phyloP scores from a whole-genome alignment of 1,284 basidiomycete species.

The Papiliotrema fonsecae region DNA sequence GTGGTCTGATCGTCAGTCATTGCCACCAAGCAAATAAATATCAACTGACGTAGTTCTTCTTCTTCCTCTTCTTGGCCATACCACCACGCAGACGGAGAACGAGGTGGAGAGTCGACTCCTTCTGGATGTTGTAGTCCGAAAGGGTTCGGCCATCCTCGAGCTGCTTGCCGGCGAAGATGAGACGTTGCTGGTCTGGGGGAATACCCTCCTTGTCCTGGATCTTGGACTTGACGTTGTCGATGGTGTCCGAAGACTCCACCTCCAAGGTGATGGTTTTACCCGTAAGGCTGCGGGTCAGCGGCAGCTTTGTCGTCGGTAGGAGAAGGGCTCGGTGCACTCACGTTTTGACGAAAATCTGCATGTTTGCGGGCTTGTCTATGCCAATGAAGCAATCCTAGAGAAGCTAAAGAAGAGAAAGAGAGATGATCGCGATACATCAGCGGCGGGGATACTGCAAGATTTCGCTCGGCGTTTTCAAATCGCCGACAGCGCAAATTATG shows the following conservation, averaged over 20 bases:
- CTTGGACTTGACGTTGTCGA: conserved; percentile 96
- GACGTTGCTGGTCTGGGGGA: conserved; percentile 79
- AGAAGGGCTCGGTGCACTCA: conserved; percentile 46
- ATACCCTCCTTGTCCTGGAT: conserved; percentile 95
- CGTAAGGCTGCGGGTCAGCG: conserved; percentile 67
- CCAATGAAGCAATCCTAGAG: conserved; percentile 32
- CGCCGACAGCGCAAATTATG: background rate
- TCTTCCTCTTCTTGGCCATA: conserved; percentile 95
- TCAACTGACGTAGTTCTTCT: conserved; percentile 79
- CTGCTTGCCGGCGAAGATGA: conserved; percentile 99
- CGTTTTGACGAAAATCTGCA: conserved; percentile 98
- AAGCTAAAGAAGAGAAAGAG: conserved; percentile 19
- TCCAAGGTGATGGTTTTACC: conserved; percentile 95
- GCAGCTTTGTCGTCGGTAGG: background rate
- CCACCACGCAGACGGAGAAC: conserved; percentile 82
- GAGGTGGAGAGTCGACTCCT: conserved; percentile 91
- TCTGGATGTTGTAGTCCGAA: conserved; percentile 93
- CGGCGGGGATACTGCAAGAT: no score
- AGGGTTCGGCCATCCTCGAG: conserved; percentile 90
- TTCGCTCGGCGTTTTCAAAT: conserved; percentile 2
- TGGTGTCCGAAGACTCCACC: conserved; percentile 86
- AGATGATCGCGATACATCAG: conserved; percentile 5
- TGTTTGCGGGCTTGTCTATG: conserved; percentile 34
- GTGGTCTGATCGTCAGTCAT: conserved; percentile 58
- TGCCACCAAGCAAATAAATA: conserved; percentile 2